Base-by-base conservation (phyloP, 139 green algal species). In the Micromonas commoda region DNA sequence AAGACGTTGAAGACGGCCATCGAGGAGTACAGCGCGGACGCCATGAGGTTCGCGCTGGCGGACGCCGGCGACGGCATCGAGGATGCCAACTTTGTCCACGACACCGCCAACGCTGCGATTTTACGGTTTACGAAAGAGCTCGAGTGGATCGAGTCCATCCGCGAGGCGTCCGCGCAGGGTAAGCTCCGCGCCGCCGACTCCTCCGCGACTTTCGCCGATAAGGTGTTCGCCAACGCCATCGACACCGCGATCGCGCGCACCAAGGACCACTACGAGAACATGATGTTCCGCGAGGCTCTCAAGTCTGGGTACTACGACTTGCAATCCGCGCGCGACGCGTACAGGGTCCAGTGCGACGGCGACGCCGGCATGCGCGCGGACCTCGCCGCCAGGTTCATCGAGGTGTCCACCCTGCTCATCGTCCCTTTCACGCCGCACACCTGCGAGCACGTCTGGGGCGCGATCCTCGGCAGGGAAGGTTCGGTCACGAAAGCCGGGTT, bases 71-170 rank as follows among this genome's bases (percentile, higher is more conserved):
- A 99, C 80, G 86, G 83, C 52, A 86, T 98, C 85, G 96, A 99
- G 31, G 96, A 99, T 77, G 96, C 96, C 81, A 99, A 99, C 87
- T 99, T 98, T 80, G 93, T 96, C 81, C 81, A 91, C 33, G 70
- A 73, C 61, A 94, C 90, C 20, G 96, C 96, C 70, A 97, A 99
- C 80, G 90, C 89, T 0, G 92, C 91, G 57, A 97, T 99, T 80
- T 86, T 99, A 73, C 86, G 92, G 16, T 82, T 99, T 2, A 94
- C 88, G 28, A 89, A 87, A 81, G 94, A 99, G 85, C 81, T 97
- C 32, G 73, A 86, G 3, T 99, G 94, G 94, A 90, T 93, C 24
- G 91, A 97, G 83, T 91, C 97, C 64, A 81, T 97, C 66, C 81
- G 83, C 28, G 78, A 83, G 3, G n/a, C 33, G 26, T 45, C 70